Evolutionary conservation across 805 yeast species (phyloP).

Genomic region (Starmerella gropengiesseri): DNA sequence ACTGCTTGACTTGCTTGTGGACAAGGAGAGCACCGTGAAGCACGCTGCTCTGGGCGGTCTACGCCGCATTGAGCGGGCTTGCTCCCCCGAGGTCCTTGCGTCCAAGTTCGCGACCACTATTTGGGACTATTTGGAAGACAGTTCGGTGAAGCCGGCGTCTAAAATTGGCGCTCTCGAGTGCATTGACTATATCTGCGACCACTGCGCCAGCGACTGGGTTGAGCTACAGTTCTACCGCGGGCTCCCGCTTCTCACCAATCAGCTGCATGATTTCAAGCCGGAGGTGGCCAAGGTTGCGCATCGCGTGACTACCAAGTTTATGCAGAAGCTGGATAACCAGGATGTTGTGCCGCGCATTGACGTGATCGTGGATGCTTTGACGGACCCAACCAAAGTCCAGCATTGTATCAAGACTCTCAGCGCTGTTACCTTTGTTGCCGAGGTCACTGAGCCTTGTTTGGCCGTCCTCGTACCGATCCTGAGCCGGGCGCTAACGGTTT

Average conservation of each 20-base stretch:
- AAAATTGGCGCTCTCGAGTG: slow-evolving; percentile 68
- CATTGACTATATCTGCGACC: slow-evolving; percentile 63
- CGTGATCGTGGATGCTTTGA: slow-evolving; percentile 73
- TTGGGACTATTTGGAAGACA: slow-evolving; percentile 46
- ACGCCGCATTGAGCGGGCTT: slow-evolving; percentile 56
- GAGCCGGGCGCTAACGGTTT: slow-evolving; percentile 74
- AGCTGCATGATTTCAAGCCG: slow-evolving; percentile 92
- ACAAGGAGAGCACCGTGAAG: slow-evolving; percentile 76
- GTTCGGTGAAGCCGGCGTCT: slow-evolving; percentile 89
- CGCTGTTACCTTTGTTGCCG: slow-evolving; percentile 94
- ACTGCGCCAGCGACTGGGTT: slow-evolving; percentile 73
- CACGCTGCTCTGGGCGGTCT: slow-evolving; percentile 76
- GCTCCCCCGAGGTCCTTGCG: slow-evolving; percentile 68
- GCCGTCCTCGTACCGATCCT: slow-evolving; percentile 84
- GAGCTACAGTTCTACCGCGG: slow-evolving; percentile 69
- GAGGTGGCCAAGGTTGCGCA: slow-evolving; percentile 83
- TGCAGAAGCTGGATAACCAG: slow-evolving; percentile 78
- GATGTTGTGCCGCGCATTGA: slow-evolving; percentile 82
- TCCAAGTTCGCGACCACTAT: slow-evolving; percentile 55
- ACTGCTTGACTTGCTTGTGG: slow-evolving; percentile 65
- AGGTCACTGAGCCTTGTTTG: slow-evolving; percentile 92
- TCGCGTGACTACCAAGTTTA: slow-evolving; percentile 56
- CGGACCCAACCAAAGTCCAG: slow-evolving; percentile 81
- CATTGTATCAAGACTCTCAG: slow-evolving; percentile 80
- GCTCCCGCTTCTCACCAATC: slow-evolving; percentile 77